Conservation (phyloP, 139 green algal species). For the Eudorina sp. region DNA sequence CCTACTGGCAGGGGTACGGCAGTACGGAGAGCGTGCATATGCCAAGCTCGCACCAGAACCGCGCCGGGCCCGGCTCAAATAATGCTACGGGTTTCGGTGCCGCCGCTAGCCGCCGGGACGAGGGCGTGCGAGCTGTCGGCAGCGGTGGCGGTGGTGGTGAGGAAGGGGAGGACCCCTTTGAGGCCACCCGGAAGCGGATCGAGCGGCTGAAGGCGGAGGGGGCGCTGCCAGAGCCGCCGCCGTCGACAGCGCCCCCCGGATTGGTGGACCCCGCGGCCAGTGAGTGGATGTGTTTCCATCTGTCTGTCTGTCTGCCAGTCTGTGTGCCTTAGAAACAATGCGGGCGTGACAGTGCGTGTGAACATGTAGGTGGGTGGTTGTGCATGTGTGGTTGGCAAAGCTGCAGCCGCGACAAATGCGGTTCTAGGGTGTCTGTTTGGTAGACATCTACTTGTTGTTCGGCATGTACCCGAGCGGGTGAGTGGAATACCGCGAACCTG, state of each 20-base stretch:
- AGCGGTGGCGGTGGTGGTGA: background rate
- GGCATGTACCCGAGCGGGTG: too few species aligned
- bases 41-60: background rate
- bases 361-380: too few species aligned
- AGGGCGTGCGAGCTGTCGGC: background rate
- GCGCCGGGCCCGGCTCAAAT: background rate
- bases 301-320: background rate
- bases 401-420: too few species aligned
- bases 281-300: background rate
- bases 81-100: background rate
- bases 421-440: too few species aligned
- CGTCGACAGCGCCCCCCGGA: background rate
- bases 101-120: background rate
- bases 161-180: constrained; percentile 70
- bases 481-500: too few species aligned
- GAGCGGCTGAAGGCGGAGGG: constrained; percentile 72
- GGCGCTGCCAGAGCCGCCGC: constrained; percentile 26
- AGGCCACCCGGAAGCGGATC: constrained; percentile 81
- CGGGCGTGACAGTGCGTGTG: background rate
- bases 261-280: constrained; percentile 16
- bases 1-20: background rate
- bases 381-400: too few species aligned
- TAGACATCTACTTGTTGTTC: background rate
- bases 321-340: background rate
- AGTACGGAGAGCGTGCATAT: constrained; percentile 30